These are phyloP conservation scores for Ogataea polymorpha DNA, from an alignment of 805 yeast species.

Conservation along the genomic window DNA sequence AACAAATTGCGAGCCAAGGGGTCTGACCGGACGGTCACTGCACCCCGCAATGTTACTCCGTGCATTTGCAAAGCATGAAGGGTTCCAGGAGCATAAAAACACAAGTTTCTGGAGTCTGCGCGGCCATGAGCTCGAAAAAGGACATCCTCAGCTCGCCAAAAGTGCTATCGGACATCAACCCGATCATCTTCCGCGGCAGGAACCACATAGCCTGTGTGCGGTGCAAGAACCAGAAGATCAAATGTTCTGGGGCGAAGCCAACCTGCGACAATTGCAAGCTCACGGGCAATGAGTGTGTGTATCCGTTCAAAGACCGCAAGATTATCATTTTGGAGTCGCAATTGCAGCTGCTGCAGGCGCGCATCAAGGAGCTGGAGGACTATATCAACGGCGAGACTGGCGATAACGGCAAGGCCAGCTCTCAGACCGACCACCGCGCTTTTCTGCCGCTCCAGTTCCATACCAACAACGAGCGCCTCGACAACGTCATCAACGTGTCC, in stretches of 20 bases:
- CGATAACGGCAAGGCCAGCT: conserved; percentile 6
- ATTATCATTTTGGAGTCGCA: conserved; percentile 30
- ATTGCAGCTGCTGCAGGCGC: conserved; percentile 22
- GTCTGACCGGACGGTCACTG: neutral
- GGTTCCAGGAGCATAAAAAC: neutral
- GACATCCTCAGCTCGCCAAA: conserved; percentile 15
- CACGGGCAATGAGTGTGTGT: conserved; percentile 23
- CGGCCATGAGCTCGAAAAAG: conserved; percentile 13
- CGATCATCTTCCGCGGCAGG: conserved; percentile 28
- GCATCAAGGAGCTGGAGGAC: conserved; percentile 25
- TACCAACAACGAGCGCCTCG: conserved; percentile 22
- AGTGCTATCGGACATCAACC: conserved; percentile 20
- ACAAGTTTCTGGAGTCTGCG: neutral
- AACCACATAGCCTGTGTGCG: conserved; percentile 44
- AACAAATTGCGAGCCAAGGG: neutral
- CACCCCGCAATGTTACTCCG: conserved; percentile 6
- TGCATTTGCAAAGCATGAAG: neutral
- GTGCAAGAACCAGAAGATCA: conserved; percentile 48
- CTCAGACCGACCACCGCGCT: conserved; percentile 13
- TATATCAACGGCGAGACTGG: conserved; percentile 10
- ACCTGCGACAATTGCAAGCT: conserved; percentile 27
- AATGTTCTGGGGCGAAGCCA: conserved; percentile 43
- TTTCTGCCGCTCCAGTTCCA: conserved; percentile 22
- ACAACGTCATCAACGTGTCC: conserved; percentile 25
- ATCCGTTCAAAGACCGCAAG: conserved; percentile 31